Percentiles rank a stretch among this genome's conserved stretches.
Conservation (phyloP, 208 protist species). For the Crithidia fasciculata region DNA sequence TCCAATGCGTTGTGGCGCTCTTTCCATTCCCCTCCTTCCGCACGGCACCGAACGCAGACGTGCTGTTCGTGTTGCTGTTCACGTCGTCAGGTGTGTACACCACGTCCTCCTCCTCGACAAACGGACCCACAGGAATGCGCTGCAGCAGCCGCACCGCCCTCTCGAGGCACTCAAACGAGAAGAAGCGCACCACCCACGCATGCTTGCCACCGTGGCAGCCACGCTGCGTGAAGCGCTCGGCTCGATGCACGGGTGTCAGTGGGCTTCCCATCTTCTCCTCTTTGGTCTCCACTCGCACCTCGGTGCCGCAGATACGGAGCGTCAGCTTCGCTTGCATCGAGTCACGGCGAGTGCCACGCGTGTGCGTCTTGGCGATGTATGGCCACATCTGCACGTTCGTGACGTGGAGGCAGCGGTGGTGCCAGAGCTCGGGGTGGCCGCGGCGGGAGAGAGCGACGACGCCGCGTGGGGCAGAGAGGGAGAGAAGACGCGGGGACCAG, state of each 20-base stretch:
- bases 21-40: no score
- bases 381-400: neutral
- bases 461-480: conserved; percentile 1
- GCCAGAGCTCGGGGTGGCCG: neutral
- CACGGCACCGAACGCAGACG: no score
- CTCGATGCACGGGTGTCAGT: neutral
- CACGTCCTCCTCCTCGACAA: neutral
- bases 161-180: conserved; percentile 8
- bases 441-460: neutral
- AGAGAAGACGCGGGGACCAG: conserved; percentile 1
- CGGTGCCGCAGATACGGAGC: neutral
- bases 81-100: neutral
- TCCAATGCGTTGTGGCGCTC: no score
- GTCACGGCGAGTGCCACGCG: neutral
- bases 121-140: neutral
- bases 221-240: neutral
- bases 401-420: conserved; percentile 6
- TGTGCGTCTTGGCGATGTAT: neutral
- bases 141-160: neutral
- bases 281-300: neutral
- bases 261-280: neutral
- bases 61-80: neutral
- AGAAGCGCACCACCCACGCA: conserved; percentile 3
- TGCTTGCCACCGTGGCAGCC: no score
- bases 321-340: neutral